A percentile compares a stretch with the other conserved stretches of the same genome.
Conservation (phyloP, 148 eudicot species). For the Rheum nobile region DNA sequence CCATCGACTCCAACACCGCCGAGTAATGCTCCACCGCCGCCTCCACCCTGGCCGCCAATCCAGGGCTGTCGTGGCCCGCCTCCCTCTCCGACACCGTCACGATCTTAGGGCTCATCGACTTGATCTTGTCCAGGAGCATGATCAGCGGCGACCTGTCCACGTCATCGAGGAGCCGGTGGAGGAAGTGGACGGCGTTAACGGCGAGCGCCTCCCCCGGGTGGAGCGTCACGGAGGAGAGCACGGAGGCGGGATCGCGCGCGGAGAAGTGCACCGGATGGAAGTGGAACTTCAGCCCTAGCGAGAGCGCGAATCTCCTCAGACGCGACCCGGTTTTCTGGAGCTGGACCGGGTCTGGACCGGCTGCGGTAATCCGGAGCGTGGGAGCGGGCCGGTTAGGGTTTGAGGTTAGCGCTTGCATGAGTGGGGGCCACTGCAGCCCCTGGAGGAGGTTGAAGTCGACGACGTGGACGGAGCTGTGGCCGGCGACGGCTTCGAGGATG, state of each 20-base stretch:
- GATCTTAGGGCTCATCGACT: slow-evolving; percentile 51
- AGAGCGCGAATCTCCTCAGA: slow-evolving; percentile 48
- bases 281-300: slow-evolving; percentile 54
- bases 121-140: slow-evolving; percentile 36
- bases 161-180: slow-evolving; percentile 52
- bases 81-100: slow-evolving; percentile 67
- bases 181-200: slow-evolving; percentile 56
- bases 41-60: slow-evolving; percentile 27
- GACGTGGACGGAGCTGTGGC: slow-evolving; percentile 46
- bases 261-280: slow-evolving; percentile 35
- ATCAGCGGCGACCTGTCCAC: slow-evolving; percentile 19
- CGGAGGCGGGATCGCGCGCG: slow-evolving; percentile 18
- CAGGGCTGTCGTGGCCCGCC: slow-evolving; percentile 56
- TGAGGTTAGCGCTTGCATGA: slow-evolving; percentile 61
- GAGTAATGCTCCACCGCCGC: slow-evolving; percentile 62
- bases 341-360: slow-evolving; percentile 31
- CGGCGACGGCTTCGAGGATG: slow-evolving; percentile 57
- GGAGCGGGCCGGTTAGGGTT: slow-evolving; percentile 28
- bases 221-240: slow-evolving; percentile 12
- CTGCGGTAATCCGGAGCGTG: slow-evolving; percentile 52
- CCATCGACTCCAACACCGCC: slow-evolving; percentile 63
- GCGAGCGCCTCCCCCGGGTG: slow-evolving; percentile 55
- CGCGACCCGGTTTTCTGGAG: slow-evolving; percentile 65
- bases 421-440: slow-evolving; percentile 93
- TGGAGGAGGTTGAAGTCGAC: slow-evolving; percentile 82